Evolutionary conservation across 805 yeast genomes (phyloP).

Genomic region (Peterozyma toletana): DNA sequence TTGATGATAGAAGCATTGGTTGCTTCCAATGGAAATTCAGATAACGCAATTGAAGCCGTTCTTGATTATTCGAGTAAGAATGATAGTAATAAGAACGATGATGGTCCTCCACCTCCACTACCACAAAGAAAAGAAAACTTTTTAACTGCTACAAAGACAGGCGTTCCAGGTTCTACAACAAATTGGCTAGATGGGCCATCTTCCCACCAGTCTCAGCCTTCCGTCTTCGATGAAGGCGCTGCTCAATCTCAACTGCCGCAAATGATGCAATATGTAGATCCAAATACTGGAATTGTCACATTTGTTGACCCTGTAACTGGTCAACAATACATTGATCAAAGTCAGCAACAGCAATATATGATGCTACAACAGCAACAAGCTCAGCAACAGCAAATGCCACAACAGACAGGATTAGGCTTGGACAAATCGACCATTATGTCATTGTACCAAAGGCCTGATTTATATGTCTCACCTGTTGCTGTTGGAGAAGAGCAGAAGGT

Average conservation of each 20-base stretch:
- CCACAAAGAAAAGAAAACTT: slow-evolving; percentile 31
- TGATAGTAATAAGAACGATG: slow-evolving; percentile 6
- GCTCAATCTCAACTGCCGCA: slow-evolving; percentile 25
- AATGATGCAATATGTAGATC: slow-evolving; percentile 62
- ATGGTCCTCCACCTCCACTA: slow-evolving; percentile 40
- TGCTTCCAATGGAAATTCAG: slow-evolving; percentile 51
- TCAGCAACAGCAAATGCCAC: slow-evolving; percentile 9
- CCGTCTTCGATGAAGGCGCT: slow-evolving; percentile 13
- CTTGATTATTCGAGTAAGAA: slow-evolving; percentile 23
- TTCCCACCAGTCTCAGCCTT: neutral
- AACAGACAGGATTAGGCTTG: slow-evolving; percentile 15
- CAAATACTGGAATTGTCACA: slow-evolving; percentile 57
- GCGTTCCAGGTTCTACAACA: slow-evolving; percentile 20
- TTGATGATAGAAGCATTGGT: slow-evolving; percentile 57
- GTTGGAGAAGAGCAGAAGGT: slow-evolving; percentile 12
- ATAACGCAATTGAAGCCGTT: slow-evolving; percentile 49
- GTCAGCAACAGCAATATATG: slow-evolving; percentile 25
- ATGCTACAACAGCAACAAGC: slow-evolving; percentile 13
- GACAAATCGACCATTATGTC: slow-evolving; percentile 32
- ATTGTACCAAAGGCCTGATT: slow-evolving; percentile 32
- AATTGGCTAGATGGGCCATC: slow-evolving; percentile 18
- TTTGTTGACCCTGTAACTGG: slow-evolving; percentile 58
- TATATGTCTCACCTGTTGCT: slow-evolving; percentile 21
- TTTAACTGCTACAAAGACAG: slow-evolving; percentile 22
- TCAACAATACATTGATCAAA: slow-evolving; percentile 52